These are phyloP conservation scores for Nigrospora sphaerica DNA, from an alignment of 2,329 filamentous ascomycete species.

Conservation along the genomic window DNA sequence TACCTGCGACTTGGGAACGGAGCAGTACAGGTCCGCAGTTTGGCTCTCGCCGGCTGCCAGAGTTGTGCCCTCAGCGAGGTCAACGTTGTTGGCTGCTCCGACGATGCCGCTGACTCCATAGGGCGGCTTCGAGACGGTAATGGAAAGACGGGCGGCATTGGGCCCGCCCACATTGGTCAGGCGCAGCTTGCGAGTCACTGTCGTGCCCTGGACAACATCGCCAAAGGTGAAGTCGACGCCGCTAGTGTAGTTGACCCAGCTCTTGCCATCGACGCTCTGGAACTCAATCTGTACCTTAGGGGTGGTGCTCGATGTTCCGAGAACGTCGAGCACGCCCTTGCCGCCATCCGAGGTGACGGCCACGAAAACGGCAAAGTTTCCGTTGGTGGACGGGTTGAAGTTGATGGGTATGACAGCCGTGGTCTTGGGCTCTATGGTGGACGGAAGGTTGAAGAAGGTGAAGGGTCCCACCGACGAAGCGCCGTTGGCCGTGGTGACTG, in stretches of 20 bases:
- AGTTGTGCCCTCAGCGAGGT: constrained; percentile 49
- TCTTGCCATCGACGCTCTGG: constrained; percentile 39
- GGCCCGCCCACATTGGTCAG: constrained; percentile 45
- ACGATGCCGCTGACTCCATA: constrained; percentile 48
- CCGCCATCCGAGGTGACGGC: constrained; percentile 42
- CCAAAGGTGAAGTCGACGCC: constrained; percentile 45
- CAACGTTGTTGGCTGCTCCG: constrained; percentile 45
- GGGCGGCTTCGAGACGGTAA: constrained; percentile 56
- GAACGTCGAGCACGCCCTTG: constrained; percentile 36
- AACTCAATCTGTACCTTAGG: constrained; percentile 47
- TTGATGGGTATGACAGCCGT: constrained; percentile 33
- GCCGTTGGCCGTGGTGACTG: constrained; percentile 23
- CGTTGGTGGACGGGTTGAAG: constrained; percentile 37
- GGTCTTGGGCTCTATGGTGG: constrained; percentile 30
- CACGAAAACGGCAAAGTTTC: constrained; percentile 43
- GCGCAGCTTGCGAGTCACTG: constrained; percentile 39
- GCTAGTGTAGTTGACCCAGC: constrained; percentile 40
- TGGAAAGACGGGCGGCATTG: constrained; percentile 40
- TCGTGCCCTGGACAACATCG: constrained; percentile 44
- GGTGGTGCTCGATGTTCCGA: constrained; percentile 39
- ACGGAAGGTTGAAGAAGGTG: constrained; percentile 37
- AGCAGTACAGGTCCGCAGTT: constrained; percentile 46
- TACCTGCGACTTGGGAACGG: constrained; percentile 49
- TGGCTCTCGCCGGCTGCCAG: constrained; percentile 41
- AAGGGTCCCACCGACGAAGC: constrained; percentile 38